Evolutionary conservation across 768 basidiomycete genomes (phyloP).

Genomic region (Vishniacozyma victoriae): DNA sequence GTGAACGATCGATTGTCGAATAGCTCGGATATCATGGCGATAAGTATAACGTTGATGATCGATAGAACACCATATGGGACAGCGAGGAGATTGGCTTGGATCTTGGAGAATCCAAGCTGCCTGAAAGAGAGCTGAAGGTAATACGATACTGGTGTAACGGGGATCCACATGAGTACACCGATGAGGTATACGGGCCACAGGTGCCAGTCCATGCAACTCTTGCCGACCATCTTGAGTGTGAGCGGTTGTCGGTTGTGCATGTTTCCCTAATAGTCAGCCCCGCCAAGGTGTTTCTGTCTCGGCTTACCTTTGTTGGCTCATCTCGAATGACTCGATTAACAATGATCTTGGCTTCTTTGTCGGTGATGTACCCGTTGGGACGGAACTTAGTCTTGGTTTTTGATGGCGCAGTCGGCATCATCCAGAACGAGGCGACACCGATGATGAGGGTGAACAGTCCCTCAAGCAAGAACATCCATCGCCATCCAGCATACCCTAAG

Average conservation of each 20-base stretch:
- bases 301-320: constrained; percentile 13
- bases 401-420: constrained; percentile 37
- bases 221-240: constrained; percentile 26
- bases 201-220: constrained; percentile 39
- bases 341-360: constrained; percentile 44
- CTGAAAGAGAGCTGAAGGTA: constrained; percentile 41
- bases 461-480: constrained; percentile 58
- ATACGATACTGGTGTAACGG: constrained; percentile 27
- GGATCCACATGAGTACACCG: constrained; percentile 43
- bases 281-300: no score
- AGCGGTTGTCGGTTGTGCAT: constrained; percentile 44
- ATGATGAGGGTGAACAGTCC: constrained; percentile 29
- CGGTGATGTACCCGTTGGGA: constrained; percentile 45
- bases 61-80: constrained; percentile 39
- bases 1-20: constrained; percentile 27
- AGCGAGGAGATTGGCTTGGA: constrained; percentile 43
- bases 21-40: constrained; percentile 19
- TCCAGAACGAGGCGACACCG: constrained; percentile 44
- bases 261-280: no score
- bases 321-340: constrained; percentile 36
- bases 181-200: constrained; percentile 45
- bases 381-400: constrained; percentile 39
- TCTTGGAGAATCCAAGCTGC: constrained; percentile 41
- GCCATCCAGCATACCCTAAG: constrained; percentile 51
- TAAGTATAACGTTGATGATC: constrained; percentile 32